Percentiles rank a stretch among this genome's conserved stretches.
Conservation (phyloP, 2,329 filamentous ascomycete species). For the Aspergillus quadrilineatus region DNA sequence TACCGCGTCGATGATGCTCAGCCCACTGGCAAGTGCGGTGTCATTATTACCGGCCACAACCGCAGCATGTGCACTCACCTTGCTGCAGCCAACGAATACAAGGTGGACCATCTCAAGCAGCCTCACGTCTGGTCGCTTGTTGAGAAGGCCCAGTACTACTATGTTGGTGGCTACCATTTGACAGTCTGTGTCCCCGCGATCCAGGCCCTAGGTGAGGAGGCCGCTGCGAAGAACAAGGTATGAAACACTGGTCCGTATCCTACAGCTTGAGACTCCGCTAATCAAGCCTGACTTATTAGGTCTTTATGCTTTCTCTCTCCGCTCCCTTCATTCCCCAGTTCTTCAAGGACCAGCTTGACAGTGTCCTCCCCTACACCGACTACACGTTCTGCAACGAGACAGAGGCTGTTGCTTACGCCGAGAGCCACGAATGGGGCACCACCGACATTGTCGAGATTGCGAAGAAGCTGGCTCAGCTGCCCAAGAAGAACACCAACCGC, state of each 20-base stretch:
- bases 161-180: constrained; percentile 95
- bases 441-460: constrained; percentile 83
- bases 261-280: constrained; percentile 5
- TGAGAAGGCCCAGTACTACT: constrained; percentile 83
- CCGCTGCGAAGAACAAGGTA: constrained; percentile 82
- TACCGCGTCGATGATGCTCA: constrained; percentile 85
- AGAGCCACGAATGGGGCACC: constrained; percentile 71
- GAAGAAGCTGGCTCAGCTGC: constrained; percentile 78
- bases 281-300: constrained; percentile 14
- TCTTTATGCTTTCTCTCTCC: constrained; percentile 85
- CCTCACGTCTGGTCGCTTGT: constrained; percentile 90
- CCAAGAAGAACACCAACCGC: constrained; percentile 86
- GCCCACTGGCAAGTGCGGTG: constrained; percentile 90
- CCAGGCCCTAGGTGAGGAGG: constrained; percentile 84
- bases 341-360: constrained; percentile 94
- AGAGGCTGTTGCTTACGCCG: constrained; percentile 84
- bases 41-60: constrained; percentile 95
- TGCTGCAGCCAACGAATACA: constrained; percentile 95
- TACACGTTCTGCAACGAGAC: constrained; percentile 97
- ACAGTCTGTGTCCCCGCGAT: constrained; percentile 93
- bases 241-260: constrained; percentile 10
- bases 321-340: constrained; percentile 96
- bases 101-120: constrained; percentile 86
- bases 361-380: constrained; percentile 86
- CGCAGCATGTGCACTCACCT: constrained; percentile 93